These are phyloP conservation scores for Coniochaeta prunicola DNA, from an alignment of 2,329 filamentous ascomycete species.

Conservation along the genomic window DNA sequence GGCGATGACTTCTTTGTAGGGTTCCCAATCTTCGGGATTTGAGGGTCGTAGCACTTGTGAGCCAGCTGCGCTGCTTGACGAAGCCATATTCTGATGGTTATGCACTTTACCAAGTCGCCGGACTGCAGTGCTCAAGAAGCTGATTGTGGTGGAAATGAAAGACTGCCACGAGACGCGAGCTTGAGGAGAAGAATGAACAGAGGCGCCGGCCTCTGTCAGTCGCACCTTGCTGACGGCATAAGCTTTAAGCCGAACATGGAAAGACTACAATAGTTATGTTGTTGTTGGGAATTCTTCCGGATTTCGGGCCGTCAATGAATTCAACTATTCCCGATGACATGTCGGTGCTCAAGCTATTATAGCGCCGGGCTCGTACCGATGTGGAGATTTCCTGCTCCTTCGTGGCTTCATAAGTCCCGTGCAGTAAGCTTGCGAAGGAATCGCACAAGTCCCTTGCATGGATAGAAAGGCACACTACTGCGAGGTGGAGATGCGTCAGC, in stretches of 20 bases:
- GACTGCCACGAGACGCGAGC: not conserved
- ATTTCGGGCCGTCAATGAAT: not conserved
- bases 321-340: not conserved
- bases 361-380: not conserved
- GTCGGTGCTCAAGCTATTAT: not conserved
- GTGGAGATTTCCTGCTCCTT: not conserved
- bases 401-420: conserved; percentile 1
- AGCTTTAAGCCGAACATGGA: not conserved
- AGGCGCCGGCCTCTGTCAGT: not conserved
- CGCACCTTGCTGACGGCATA: not conserved
- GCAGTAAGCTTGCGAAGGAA: not conserved
- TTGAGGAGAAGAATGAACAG: not conserved
- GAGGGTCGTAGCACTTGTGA: conserved; percentile 14
- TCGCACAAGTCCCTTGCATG: conserved; percentile 1
- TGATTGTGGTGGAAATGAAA: not conserved
- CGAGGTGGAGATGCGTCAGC: not conserved
- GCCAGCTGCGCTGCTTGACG: not conserved
- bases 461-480: not conserved
- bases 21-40: conserved; percentile 24
- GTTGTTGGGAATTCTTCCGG: not conserved
- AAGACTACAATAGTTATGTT: not conserved
- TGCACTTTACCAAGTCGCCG: not conserved
- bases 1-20: conserved; percentile 19
- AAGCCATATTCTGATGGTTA: not conserved
- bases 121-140: not conserved